Evolutionary conservation across 129 eudicot species (phyloP).

Genomic region (Rutidosis leptorrhynchoides): DNA sequence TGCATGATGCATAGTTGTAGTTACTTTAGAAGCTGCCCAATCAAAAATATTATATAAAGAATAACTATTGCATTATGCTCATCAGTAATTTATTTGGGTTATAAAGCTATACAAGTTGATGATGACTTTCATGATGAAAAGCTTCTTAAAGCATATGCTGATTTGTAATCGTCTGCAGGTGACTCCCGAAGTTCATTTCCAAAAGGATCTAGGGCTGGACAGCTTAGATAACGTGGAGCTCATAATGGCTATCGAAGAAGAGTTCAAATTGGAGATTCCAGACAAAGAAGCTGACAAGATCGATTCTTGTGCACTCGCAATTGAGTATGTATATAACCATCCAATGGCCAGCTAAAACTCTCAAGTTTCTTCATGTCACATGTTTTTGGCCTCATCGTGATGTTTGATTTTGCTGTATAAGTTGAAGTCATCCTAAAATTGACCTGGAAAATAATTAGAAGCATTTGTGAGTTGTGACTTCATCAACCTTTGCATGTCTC

Average conservation of each 20-base stretch:
- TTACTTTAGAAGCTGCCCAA: neutral
- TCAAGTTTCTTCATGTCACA: no score
- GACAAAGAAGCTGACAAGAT: conserved; percentile 98
- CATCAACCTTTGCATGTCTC: conserved; percentile 26
- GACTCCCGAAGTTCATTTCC: conserved; percentile 87
- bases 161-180: conserved; percentile 50
- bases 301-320: conserved; percentile 78
- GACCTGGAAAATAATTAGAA: conserved; percentile 30
- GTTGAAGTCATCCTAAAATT: conserved; percentile 19
- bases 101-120: neutral
- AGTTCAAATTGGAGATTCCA: conserved; percentile 88
- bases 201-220: conserved; percentile 83
- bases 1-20: neutral
- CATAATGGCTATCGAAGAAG: conserved; percentile 96
- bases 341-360: conserved; percentile 71
- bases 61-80: neutral
- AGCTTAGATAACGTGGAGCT: conserved; percentile 93
- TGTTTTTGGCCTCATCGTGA: no score
- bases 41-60: neutral
- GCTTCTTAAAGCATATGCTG: neutral
- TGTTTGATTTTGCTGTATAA: conserved; percentile 30
- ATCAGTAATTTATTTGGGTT: neutral
- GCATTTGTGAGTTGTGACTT: conserved; percentile 38
- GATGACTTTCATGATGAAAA: no score
- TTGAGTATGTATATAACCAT: conserved; percentile 76